A percentile compares a stretch with the other conserved stretches of the same genome.
Conservation (phyloP, 1,284 basidiomycete genomes). For the Volvariella surrecta region DNA sequence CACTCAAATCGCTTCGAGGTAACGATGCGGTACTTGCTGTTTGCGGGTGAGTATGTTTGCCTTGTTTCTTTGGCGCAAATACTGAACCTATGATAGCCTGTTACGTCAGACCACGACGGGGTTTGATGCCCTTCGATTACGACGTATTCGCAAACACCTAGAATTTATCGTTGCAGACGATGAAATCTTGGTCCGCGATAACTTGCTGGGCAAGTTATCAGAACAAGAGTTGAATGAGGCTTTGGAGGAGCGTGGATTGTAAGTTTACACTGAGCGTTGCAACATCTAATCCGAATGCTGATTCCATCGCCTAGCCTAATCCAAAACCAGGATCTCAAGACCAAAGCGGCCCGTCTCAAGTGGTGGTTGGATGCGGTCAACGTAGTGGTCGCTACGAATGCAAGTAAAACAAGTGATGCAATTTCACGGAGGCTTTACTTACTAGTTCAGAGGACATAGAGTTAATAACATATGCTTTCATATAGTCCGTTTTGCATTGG, state of each 20-base stretch:
- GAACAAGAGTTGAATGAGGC: constrained; percentile 49
- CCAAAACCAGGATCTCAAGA: constrained; percentile 27
- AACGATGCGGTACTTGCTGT: constrained; percentile 23
- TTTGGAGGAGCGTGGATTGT: constrained; percentile 70
- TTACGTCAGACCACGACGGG: constrained; percentile 54
- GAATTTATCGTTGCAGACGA: constrained; percentile 51
- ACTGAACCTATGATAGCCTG: constrained; percentile 27
- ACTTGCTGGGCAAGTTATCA: constrained; percentile 29
- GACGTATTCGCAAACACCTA: constrained; percentile 51
- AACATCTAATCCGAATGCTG: not conserved
- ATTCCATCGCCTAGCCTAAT: constrained; percentile 23
- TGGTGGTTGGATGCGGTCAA: constrained; percentile 54
- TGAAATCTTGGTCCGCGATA: constrained; percentile 42
- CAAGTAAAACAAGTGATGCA: constrained; percentile 19
- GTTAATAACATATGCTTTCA: constrained; percentile 11
- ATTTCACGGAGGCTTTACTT: constrained; percentile 31
- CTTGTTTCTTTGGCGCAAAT: constrained; percentile 6
- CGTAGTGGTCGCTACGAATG: constrained; percentile 15
- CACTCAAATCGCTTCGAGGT: constrained; percentile 22
- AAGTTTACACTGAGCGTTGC: constrained; percentile 20
- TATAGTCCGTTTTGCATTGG: too few relatives aligned
- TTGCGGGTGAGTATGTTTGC: constrained; percentile 28
- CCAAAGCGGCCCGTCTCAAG: constrained; percentile 37
- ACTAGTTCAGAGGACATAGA: constrained; percentile 9
- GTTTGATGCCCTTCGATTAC: constrained; percentile 37